Evolutionary conservation across 306 rosid genomes (phyloP).

Genomic region (Vigna radiata): DNA sequence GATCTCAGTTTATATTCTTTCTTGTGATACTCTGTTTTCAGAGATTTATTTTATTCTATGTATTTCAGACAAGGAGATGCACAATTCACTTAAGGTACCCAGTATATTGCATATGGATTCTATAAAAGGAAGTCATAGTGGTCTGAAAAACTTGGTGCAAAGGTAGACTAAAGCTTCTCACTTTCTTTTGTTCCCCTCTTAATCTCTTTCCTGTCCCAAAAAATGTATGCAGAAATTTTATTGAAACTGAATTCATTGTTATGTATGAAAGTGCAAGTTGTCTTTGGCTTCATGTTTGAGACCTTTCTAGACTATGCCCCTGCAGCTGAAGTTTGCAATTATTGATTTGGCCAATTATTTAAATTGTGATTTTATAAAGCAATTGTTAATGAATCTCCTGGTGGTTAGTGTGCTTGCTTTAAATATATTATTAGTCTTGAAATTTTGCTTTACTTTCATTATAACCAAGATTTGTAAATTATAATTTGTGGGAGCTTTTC

Average conservation of each 20-base stretch:
- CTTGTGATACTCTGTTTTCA: constrained; percentile 32
- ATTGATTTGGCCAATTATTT: neutral
- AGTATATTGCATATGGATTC: constrained; percentile 98
- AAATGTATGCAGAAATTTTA: neutral
- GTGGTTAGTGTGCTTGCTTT: constrained; percentile 14
- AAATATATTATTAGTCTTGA: neutral
- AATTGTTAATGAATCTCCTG: constrained; percentile 17
- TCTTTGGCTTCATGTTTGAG: constrained; percentile 1
- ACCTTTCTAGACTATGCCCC: neutral
- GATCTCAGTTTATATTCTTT: constrained; percentile 39
- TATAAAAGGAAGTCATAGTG: constrained; percentile 86
- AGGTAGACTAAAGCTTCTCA: constrained; percentile 61
- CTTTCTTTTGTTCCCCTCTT: neutral
- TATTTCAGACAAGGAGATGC: constrained; percentile 66
- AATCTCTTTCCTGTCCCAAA: neutral
- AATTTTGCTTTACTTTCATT: neutral
- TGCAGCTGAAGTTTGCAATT: neutral
- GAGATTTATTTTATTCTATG: constrained; percentile 36
- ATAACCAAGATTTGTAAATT: neutral
- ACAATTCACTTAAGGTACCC: constrained; percentile 65
- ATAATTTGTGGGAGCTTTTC: neutral
- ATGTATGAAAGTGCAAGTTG: constrained; percentile 8
- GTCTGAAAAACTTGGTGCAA: constrained; percentile 89
- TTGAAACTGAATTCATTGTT: neutral
- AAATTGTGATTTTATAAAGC: neutral